Base-by-base conservation (phyloP, 192 early-diverging fungal genomes). In the Borealophlyctis nickersoniae region DNA sequence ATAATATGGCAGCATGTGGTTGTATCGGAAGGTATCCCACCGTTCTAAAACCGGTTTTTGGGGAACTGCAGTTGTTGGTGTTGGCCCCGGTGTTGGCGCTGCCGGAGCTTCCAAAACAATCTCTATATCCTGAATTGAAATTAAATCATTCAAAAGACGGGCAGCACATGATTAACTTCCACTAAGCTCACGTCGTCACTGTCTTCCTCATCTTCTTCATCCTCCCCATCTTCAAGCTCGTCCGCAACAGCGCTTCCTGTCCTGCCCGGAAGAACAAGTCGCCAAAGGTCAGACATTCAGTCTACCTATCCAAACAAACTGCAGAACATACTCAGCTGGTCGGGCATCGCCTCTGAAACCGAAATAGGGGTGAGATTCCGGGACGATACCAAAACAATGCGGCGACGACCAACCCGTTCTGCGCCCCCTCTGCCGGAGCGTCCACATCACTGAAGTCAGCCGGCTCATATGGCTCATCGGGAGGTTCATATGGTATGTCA, bases 71-170 rank as follows among this genome's bases (percentile, higher is more conserved):
- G 52, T 58, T 69, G 65, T 36, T 74, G 65, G 9, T 16, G 50
- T 28, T 79, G 76, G 52, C 23, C 19, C 52, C 36, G 66, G 19
- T 61, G 58, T 3, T 27, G 52, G 14, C 14, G 60, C 36, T 14
- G 60, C 52, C 22, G 72, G 82, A 22, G 72, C 67, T 49, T 88
- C 84, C 73, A 90, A 72, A 19, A 90, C 82, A 70, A 90, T 90
- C 56, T 90, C 87, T 23, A 90, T 71, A 69, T 90, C 88, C 86
- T 64, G 33, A 35, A 39, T 64, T 4, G 51, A 24, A 23, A 1
- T 33, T n/a, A 58, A 65, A 33, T 70, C 24, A 55, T 36, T 33
- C 33, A 58, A 52, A 29, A 57, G 11, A 23, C 32, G 48, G 36
- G 13, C 26, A 26, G 30, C 26, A 26, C 48, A 36, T n/a, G 33